Evolutionary conservation across 2,329 filamentous ascomycete species (phyloP).

Genomic region (Eurotiales sp.): DNA sequence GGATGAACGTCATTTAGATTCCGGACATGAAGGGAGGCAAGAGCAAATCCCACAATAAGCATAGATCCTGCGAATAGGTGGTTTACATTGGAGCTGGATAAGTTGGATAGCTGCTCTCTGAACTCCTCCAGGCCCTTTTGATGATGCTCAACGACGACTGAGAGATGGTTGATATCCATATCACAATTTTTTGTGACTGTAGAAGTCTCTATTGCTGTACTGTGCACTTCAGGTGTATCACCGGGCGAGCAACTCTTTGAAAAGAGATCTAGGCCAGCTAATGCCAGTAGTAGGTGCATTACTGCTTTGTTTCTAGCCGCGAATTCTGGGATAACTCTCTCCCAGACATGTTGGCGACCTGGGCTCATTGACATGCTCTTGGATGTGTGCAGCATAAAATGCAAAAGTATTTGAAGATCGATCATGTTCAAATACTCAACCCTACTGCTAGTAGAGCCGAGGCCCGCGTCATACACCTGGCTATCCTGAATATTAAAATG

Average conservation of each 20-base stretch:
- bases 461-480: too few relatives aligned
- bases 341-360: background rate
- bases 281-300: conserved; percentile 25
- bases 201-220: too few relatives aligned
- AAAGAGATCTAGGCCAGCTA: conserved; percentile 21
- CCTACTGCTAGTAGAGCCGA: too few relatives aligned
- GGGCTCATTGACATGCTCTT: background rate
- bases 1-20: background rate
- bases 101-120: background rate
- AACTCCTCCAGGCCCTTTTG: background rate
- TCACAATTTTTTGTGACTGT: background rate
- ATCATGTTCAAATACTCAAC: background rate
- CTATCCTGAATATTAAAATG: background rate
- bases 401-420: background rate
- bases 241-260: background rate
- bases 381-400: background rate
- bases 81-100: background rate
- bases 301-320: conserved; percentile 19
- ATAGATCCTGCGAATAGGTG: background rate
- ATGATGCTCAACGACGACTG: background rate
- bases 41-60: background rate
- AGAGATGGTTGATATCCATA: background rate
- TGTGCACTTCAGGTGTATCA: background rate
- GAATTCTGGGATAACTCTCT: conserved; percentile 21
- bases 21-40: background rate